phyloP scores from a whole-genome alignment of 1,284 basidiomycete genomes.

The Ganoderma boninense region DNA sequence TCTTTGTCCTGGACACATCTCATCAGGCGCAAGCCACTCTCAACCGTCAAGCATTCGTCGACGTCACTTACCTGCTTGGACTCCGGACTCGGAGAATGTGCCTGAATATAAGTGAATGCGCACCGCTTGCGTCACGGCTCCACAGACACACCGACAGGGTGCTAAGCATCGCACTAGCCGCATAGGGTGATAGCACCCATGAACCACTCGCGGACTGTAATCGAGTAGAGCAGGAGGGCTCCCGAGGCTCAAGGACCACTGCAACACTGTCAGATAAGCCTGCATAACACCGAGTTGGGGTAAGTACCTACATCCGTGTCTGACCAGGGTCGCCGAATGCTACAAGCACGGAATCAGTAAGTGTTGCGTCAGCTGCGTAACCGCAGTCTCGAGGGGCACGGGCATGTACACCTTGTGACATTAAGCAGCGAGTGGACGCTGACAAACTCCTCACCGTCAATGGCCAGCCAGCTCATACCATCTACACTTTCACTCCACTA shows the following conservation, averaged over 20 bases:
- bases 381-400: too few species aligned
- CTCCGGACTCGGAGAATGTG: background rate
- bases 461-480: too few species aligned
- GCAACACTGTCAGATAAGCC: background rate
- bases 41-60: background rate
- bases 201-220: background rate
- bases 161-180: background rate
- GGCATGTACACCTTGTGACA: background rate
- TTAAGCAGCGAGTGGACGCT: too few species aligned
- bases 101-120: background rate
- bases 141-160: background rate
- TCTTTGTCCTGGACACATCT: background rate
- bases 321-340: background rate
- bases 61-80: background rate
- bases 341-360: background rate
- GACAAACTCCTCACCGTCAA: too few species aligned
- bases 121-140: background rate
- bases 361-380: background rate
- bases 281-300: background rate
- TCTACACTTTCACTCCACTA: too few species aligned
- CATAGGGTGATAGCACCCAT: background rate
- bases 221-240: background rate
- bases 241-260: background rate
- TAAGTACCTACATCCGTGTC: background rate
- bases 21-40: background rate